Percentiles rank a stretch among this genome's conserved stretches.
Conservation (phyloP, 805 yeast species). For the Wickerhamiella parazyma region DNA sequence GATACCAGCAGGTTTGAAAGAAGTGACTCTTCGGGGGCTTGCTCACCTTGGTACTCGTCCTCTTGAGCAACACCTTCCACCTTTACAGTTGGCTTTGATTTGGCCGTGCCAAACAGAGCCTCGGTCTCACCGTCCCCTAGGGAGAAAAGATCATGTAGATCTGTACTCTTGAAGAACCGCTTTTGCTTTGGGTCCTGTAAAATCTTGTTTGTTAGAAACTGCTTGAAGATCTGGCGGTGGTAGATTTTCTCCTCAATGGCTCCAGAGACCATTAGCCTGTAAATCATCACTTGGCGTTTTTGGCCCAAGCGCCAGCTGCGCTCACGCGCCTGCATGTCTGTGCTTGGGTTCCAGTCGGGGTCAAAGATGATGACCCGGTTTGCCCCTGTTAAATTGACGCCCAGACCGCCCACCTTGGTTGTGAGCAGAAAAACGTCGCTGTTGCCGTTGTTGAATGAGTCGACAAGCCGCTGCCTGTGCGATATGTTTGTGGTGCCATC, state of each 20-base stretch:
- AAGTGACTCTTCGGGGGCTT: slow-evolving; percentile 26
- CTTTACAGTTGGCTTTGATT: slow-evolving; percentile 7
- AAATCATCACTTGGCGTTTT: slow-evolving; percentile 79
- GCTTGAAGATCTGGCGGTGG: slow-evolving; percentile 93
- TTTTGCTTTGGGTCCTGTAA: slow-evolving; percentile 91
- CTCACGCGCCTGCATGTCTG: slow-evolving; percentile 93
- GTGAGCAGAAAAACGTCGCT: slow-evolving; percentile 63
- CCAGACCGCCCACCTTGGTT: slow-evolving; percentile 92
- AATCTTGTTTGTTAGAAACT: slow-evolving; percentile 82
- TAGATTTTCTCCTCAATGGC: slow-evolving; percentile 94
- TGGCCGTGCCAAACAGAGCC: slow-evolving; percentile 36
- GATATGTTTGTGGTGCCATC: slow-evolving; percentile 84
- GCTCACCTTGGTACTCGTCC: slow-evolving; percentile 32
- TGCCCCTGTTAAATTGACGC: slow-evolving; percentile 90
- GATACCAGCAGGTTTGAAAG: slow-evolving; percentile 39
- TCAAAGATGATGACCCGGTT: slow-evolving; percentile 86
- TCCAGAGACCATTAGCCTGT: slow-evolving; percentile 85
- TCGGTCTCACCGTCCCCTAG: slow-evolving; percentile 63
- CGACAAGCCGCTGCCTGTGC: slow-evolving; percentile 66
- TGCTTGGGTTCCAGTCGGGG: slow-evolving; percentile 98
- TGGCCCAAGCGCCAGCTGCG: slow-evolving; percentile 97
- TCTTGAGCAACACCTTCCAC: slow-evolving; percentile 15
- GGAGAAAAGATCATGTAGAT: slow-evolving; percentile 76
- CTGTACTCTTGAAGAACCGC: slow-evolving; percentile 83
- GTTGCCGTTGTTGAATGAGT: slow-evolving; percentile 54